These are phyloP conservation scores for Populus euphratica DNA, from an alignment of 345 rosid species.

Conservation along the genomic window DNA sequence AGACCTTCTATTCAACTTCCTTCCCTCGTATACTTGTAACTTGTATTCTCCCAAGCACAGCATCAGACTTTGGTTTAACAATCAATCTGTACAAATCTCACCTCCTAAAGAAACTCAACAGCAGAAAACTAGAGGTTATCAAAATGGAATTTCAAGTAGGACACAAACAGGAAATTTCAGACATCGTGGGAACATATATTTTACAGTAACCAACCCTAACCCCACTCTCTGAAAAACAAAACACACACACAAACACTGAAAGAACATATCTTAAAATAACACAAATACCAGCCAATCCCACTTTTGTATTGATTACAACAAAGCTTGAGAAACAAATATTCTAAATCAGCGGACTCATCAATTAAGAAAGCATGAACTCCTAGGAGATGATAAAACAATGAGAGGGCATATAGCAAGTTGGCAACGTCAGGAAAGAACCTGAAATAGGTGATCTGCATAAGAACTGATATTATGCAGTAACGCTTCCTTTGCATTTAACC, in stretches of 20 bases:
- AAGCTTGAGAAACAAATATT: no score
- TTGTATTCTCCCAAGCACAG: background rate
- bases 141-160: background rate
- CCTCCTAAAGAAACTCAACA: background rate
- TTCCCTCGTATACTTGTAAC: background rate
- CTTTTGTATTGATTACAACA: no score
- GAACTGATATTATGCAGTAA: conserved; percentile 41
- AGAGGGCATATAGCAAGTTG: background rate
- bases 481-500: conserved; percentile 40
- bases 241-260: no score
- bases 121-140: background rate
- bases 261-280: background rate
- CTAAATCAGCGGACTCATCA: no score
- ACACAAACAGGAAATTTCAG: background rate
- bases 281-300: no score
- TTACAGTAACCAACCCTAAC: background rate
- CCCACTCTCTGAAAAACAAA: background rate
- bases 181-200: background rate
- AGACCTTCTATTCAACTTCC: background rate
- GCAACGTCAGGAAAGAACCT: conserved; percentile 34
- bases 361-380: background rate
- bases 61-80: background rate
- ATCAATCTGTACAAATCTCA: background rate
- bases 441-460: conserved; percentile 49
- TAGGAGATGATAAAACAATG: background rate